A percentile compares a stretch with the other conserved stretches of the same genome.
phyloP scores from a whole-genome alignment of 2,329 filamentous ascomycete species.

The Onygena corvina region DNA sequence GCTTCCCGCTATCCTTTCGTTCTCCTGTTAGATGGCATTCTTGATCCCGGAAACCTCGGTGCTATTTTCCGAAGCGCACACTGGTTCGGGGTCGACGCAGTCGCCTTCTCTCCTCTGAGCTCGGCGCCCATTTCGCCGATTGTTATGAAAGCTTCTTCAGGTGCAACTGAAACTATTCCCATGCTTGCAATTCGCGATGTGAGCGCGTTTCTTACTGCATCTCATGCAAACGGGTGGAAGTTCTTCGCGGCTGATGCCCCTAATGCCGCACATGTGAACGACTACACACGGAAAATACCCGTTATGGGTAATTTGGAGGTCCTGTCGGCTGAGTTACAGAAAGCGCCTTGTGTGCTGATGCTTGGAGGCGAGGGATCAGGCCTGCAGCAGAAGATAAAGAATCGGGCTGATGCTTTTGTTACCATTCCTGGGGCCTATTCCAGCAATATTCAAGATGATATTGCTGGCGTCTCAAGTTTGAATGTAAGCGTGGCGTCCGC shows the following conservation, averaged over 20 bases:
- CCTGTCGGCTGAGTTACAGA: slow-evolving; percentile 33
- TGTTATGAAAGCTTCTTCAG: slow-evolving; percentile 75
- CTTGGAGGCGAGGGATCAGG: slow-evolving; percentile 73
- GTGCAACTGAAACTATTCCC: slow-evolving; percentile 68
- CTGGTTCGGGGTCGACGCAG: slow-evolving; percentile 78
- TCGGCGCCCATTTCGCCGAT: slow-evolving; percentile 64
- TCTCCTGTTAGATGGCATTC: slow-evolving; percentile 36
- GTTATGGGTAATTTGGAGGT: slow-evolving; percentile 8
- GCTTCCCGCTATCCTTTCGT: slow-evolving; percentile 29
- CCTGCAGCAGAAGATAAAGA: slow-evolving; percentile 51
- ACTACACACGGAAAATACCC: slow-evolving; percentile 26
- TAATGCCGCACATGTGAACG: slow-evolving; percentile 18
- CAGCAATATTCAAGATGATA: slow-evolving; percentile 24
- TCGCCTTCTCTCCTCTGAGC: slow-evolving; percentile 61
- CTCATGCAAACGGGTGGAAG: slow-evolving; percentile 62
- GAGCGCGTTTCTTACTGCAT: slow-evolving; percentile 55
- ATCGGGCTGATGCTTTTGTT: slow-evolving; percentile 51
- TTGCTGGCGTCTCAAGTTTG: slow-evolving; percentile 64
- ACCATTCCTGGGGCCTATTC: slow-evolving; percentile 48
- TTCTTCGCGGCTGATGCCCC: slow-evolving; percentile 61
- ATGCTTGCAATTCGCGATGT: slow-evolving; percentile 60
- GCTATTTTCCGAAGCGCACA: slow-evolving; percentile 78
- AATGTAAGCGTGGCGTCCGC: slow-evolving; percentile 86
- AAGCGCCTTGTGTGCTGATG: slow-evolving; percentile 62
- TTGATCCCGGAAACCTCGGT: slow-evolving; percentile 83